Evolutionary conservation across 2,329 filamentous ascomycete species (phyloP).

Genomic region (Allantophomopsis lycopodina): DNA sequence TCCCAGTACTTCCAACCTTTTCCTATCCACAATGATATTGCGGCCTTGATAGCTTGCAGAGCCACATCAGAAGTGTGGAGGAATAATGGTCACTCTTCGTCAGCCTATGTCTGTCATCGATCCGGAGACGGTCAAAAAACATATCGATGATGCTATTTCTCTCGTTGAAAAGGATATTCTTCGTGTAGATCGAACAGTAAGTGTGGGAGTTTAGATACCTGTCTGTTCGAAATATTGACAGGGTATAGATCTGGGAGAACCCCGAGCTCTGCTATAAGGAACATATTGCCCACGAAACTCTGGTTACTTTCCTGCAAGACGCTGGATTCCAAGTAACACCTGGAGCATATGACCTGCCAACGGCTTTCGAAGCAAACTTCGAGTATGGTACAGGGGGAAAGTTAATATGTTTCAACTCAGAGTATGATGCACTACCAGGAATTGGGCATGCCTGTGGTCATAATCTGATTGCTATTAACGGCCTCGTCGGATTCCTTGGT

Average conservation of each 20-base stretch:
- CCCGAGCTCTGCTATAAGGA: conserved; percentile 39
- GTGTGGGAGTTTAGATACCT: background rate
- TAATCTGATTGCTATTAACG: conserved; percentile 24
- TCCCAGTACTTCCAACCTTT: too few relatives aligned
- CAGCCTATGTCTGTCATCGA: too few relatives aligned
- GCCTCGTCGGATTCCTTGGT: too few relatives aligned
- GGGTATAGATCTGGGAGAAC: conserved; percentile 25
- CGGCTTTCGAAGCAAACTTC: conserved; percentile 32
- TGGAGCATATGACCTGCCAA: conserved; percentile 35
- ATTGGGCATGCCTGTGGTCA: conserved; percentile 28
- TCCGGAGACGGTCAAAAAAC: too few relatives aligned
- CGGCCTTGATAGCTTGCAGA: too few relatives aligned
- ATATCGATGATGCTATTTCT: too few relatives aligned
- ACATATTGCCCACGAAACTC: conserved; percentile 32
- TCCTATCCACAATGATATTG: too few relatives aligned
- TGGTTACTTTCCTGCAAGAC: conserved; percentile 27
- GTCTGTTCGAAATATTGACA: too few relatives aligned
- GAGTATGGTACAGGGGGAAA: conserved; percentile 26
- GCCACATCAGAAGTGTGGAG: too few relatives aligned
- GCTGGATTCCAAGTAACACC: conserved; percentile 31
- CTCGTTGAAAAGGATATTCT: background rate
- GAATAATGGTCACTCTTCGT: too few relatives aligned
- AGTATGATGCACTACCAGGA: conserved; percentile 30
- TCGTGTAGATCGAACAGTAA: conserved; percentile 1
- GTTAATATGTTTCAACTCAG: conserved; percentile 27